These are phyloP conservation scores for Naganishia onofrii DNA, from an alignment of 768 basidiomycete species.

Conservation along the genomic window DNA sequence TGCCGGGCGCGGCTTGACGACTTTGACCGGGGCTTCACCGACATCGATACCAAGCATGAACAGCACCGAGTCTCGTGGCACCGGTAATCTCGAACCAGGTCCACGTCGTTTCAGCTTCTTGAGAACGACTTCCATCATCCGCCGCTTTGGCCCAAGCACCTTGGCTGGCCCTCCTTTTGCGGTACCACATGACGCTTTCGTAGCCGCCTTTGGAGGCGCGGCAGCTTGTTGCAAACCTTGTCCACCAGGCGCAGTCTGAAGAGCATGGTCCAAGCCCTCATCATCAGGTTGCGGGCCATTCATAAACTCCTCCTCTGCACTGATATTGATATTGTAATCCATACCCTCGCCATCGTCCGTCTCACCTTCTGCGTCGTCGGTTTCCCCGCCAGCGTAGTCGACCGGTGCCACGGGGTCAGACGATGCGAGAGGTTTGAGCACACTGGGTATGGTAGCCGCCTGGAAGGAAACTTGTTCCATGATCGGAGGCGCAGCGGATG, in stretches of 20 bases:
- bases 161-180: not conserved
- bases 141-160: not conserved
- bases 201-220: not conserved
- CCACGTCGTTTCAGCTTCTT: not conserved
- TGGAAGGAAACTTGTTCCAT: not conserved
- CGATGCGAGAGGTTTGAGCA: not conserved
- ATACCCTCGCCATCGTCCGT: not conserved
- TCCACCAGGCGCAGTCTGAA: not conserved
- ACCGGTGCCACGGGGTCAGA: not conserved
- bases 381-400: slow-evolving; percentile 4
- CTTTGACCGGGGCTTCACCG: no score
- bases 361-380: slow-evolving; percentile 12
- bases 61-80: not conserved
- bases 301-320: slow-evolving; percentile 10
- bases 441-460: not conserved
- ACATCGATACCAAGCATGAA: not conserved
- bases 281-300: not conserved
- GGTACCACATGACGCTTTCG: not conserved
- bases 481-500: not conserved
- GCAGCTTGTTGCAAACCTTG: not conserved
- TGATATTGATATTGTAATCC: no score
- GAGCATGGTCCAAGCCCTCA: not conserved
- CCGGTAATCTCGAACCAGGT: not conserved
- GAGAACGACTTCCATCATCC: slow-evolving; percentile 1
- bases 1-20: no score